Evolutionary conservation across 2,329 filamentous ascomycete species (phyloP).

Genomic region (Plectosphaerella plurivora): DNA sequence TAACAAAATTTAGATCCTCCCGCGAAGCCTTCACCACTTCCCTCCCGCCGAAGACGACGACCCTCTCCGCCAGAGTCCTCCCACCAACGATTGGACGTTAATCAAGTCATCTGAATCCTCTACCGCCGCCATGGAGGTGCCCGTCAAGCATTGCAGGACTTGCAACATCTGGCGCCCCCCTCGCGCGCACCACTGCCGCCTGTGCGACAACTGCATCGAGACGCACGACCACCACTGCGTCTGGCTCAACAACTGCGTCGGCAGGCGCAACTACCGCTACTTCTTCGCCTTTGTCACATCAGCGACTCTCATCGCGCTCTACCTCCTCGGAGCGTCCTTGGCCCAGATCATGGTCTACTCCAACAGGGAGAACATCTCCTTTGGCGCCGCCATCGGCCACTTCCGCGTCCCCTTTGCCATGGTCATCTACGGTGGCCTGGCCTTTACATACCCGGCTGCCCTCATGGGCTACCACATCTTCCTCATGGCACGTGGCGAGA

Average conservation of each 20-base stretch:
- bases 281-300: slow-evolving; percentile 90
- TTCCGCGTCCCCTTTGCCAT: slow-evolving; percentile 84
- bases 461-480: slow-evolving; percentile 88
- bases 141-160: slow-evolving; percentile 95
- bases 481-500: slow-evolving; percentile 86
- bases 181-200: slow-evolving; percentile 89
- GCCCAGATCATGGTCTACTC: slow-evolving; percentile 75
- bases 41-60: slow-evolving; percentile 76
- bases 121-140: slow-evolving; percentile 92
- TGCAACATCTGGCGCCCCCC: slow-evolving; percentile 97
- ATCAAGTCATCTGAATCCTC: slow-evolving; percentile 73
- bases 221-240: slow-evolving; percentile 98
- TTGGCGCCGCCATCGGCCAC: slow-evolving; percentile 62
- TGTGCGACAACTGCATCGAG: slow-evolving; percentile 96
- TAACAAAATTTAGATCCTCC: slow-evolving; percentile 64
- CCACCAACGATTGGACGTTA: slow-evolving; percentile 90
- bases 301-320: slow-evolving; percentile 71
- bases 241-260: slow-evolving; percentile 98
- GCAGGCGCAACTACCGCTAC: slow-evolving; percentile 94
- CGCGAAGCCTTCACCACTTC: slow-evolving; percentile 85
- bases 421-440: slow-evolving; percentile 75
- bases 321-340: slow-evolving; percentile 73
- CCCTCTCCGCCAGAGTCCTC: slow-evolving; percentile 73
- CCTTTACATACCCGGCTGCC: slow-evolving; percentile 74
- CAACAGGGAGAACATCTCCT: slow-evolving; percentile 58